Base-by-base conservation (phyloP, 2,329 filamentous ascomycete genomes). In the Cladosporium sp. region DNA sequence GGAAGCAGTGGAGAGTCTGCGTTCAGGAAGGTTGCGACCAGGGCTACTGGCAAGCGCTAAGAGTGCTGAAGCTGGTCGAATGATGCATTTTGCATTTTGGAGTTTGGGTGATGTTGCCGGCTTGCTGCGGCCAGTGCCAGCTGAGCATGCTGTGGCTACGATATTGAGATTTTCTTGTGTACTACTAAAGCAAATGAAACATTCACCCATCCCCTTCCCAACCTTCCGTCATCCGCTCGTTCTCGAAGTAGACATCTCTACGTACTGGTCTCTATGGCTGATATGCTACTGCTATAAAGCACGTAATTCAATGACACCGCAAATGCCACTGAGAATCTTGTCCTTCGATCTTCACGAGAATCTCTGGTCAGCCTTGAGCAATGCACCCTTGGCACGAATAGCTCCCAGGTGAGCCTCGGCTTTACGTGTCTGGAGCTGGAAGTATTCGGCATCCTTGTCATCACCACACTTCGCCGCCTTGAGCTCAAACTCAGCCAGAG, bases 1-100 rank as follows among this genome's bases (percentile, higher is more conserved):
- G 74, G 75, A 2, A 68, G 70, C 48, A 70, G 69, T 63, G 72
- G 72, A 13, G 73, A 75, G 57, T 74, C 75, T 58, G 67, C 73
- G 13, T 73, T 80, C 70, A 82, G 75, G 51, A 71, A 68, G 57
- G 63, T 65, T 16, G 63, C 63, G 18, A 54, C 54, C 3, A 65
- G 63, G 32, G 63, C 63, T 36, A 53, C 54, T 30, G 63, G 63
- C 23, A 65, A 65, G 63, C 54, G 63, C 32, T 51, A 54, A 43
- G 14, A n/a, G n/a, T 26, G 16, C 21, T 14, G 28, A 48, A 16
- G n/a, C 16, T 57, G 54, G 2, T 39, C 16, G 23, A 26, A 36
- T 23, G 46, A 25, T 43, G 49, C 49, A 26, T 63, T 46, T 23
- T 43, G 49, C 49, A 26, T 63, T 46, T 23, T 7, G 60, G 60